Conservation (phyloP, 257 asterid genomes). For the Buddleja alternifolia region DNA sequence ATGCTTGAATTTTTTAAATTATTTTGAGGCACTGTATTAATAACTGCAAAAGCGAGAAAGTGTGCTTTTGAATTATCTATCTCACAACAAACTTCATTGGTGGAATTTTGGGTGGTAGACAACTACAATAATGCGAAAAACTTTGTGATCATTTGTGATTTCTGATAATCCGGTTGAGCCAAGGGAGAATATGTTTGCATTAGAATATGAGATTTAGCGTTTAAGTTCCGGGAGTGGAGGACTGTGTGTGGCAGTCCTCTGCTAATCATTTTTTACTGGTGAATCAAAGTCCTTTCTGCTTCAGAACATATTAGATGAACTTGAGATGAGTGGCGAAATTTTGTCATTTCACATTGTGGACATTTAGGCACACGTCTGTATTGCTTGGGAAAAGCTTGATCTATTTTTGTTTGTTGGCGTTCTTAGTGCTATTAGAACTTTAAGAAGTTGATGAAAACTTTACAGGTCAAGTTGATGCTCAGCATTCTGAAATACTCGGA, state of each 20-base stretch:
- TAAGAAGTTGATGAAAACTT: not conserved
- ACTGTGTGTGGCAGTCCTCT: not conserved
- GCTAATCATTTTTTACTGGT: not conserved
- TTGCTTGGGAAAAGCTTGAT: conserved; percentile 2
- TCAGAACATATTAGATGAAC: not conserved
- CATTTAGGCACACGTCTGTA: too few relatives aligned
- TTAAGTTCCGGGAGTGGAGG: not conserved
- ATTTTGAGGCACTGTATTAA: too few relatives aligned
- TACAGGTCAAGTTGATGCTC: not conserved
- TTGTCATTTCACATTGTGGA: not conserved
- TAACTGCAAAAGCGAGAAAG: not conserved
- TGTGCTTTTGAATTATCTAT: not conserved
- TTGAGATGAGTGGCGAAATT: not conserved
- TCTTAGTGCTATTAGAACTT: not conserved
- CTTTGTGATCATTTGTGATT: not conserved
- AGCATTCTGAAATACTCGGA: not conserved
- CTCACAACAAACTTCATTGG: not conserved
- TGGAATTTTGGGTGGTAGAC: not conserved
- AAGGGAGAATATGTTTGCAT: not conserved
- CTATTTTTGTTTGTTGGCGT: not conserved
- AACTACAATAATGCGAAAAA: not conserved
- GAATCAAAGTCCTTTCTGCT: not conserved
- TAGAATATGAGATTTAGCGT: not conserved
- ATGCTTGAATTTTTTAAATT: not conserved
- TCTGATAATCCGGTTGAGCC: not conserved